phyloP scores from a whole-genome alignment of 1,284 basidiomycete species.

The Trametes pubescens region DNA sequence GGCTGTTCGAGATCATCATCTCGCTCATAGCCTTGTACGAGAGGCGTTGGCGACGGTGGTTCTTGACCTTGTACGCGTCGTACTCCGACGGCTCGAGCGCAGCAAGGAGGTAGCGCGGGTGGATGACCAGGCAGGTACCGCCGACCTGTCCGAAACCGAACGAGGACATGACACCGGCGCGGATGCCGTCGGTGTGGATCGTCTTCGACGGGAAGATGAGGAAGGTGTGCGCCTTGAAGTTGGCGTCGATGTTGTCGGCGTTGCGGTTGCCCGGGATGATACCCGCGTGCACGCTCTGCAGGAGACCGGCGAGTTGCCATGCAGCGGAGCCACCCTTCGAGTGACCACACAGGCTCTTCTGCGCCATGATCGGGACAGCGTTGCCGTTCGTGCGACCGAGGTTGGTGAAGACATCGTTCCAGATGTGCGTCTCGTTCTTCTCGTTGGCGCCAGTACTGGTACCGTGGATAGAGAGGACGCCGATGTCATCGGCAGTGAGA shows the following conservation, averaged over 20 bases:
- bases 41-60: constrained; percentile 73
- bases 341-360: constrained; percentile 96
- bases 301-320: constrained; percentile 95
- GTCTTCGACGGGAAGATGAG: constrained; percentile 98
- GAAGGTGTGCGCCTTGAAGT: constrained; percentile 90
- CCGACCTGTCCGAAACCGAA: constrained; percentile 99
- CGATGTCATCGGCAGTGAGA: constrained; percentile 91
- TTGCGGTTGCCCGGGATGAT: constrained; percentile 98
- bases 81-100: constrained; percentile 80
- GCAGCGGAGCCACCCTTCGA: constrained; percentile 97
- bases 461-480: constrained; percentile 89
- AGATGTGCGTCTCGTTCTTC: constrained; percentile 97
- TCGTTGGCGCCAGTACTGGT: constrained; percentile 98
- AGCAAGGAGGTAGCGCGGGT: constrained; percentile 93
- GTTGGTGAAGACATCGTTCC: constrained; percentile 92
- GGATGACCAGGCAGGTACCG: constrained; percentile 87
- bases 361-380: constrained; percentile 95
- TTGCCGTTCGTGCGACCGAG: constrained; percentile 93
- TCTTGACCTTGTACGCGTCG: constrained; percentile 77
- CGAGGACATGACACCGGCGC: constrained; percentile 93
- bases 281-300: constrained; percentile 88
- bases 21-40: constrained; percentile 95
- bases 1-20: constrained; percentile 92
- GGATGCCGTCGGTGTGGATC: constrained; percentile 92
- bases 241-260: constrained; percentile 94